Evolutionary conservation across 129 eudicot species (phyloP).

Genomic region (Sambucus nigra): DNA sequence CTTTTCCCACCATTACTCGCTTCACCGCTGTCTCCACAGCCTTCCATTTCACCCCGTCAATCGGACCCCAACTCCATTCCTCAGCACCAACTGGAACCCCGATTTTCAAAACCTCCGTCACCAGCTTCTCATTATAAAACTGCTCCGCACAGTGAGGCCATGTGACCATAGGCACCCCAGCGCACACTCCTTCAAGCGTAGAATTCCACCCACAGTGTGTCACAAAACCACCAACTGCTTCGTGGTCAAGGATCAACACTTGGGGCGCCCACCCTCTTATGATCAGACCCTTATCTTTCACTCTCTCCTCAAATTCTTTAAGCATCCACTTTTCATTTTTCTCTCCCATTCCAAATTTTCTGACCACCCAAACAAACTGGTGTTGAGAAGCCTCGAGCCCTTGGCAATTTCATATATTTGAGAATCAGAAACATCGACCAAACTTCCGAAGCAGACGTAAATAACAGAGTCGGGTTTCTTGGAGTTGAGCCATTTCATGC

Average conservation of each 20-base stretch:
- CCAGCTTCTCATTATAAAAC: slow-evolving; percentile 40
- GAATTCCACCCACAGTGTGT: no score
- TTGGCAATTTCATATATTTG: slow-evolving; percentile 52
- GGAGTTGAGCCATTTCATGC: slow-evolving; percentile 49
- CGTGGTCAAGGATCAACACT: slow-evolving; percentile 39
- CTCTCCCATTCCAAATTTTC: slow-evolving; percentile 34
- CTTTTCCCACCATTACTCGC: slow-evolving; percentile 29
- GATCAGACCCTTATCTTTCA: slow-evolving; percentile 33
- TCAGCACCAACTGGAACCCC: slow-evolving; percentile 36
- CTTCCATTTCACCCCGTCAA: slow-evolving; percentile 26
- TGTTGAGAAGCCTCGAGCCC: slow-evolving; percentile 37
- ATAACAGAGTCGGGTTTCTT: slow-evolving; percentile 42
- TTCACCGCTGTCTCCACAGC: slow-evolving; percentile 30
- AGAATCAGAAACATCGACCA: slow-evolving; percentile 8
- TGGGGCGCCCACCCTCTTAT: slow-evolving; percentile 66
- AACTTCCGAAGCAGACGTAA: slow-evolving; percentile 53
- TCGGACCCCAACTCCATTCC: slow-evolving; percentile 20
- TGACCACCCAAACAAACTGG: slow-evolving; percentile 46
- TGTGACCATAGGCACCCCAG: slow-evolving; percentile 55
- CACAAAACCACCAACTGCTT: slow-evolving; percentile 37
- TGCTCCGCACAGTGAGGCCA: slow-evolving; percentile 59
- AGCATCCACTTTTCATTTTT: slow-evolving; percentile 20
- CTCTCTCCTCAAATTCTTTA: no score
- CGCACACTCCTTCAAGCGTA: slow-evolving; percentile 42
- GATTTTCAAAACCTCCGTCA: slow-evolving; percentile 34